Evolutionary conservation across 1,284 basidiomycete species (phyloP).

Genomic region (Sutorius eximius): DNA sequence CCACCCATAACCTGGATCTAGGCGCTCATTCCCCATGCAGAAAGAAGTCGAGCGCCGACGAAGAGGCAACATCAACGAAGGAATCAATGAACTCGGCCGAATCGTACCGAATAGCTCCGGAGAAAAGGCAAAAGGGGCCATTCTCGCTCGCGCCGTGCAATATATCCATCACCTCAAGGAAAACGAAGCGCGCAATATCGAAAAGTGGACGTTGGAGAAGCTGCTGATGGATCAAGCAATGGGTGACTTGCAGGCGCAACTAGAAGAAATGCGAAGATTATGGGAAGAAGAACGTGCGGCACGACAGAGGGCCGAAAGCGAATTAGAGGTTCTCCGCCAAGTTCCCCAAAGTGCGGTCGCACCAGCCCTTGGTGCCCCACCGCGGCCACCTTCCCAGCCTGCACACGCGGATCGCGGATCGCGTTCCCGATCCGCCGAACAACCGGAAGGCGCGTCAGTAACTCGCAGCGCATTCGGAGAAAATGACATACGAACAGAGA

Average conservation of each 20-base stretch:
- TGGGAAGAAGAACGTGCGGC: conserved; percentile 71
- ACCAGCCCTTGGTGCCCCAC: not conserved
- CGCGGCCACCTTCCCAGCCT: conserved; percentile 21
- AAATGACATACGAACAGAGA: conserved; percentile 24
- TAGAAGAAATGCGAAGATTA: conserved; percentile 70
- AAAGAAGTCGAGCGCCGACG: conserved; percentile 97
- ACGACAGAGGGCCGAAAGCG: conserved; percentile 57
- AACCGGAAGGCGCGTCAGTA: conserved; percentile 17
- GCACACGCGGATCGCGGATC: conserved; percentile 12
- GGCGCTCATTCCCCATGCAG: conserved; percentile 42
- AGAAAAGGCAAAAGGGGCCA: conserved; percentile 87
- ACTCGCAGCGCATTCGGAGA: conserved; percentile 14
- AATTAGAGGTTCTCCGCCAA: conserved; percentile 53
- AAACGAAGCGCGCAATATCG: conserved; percentile 87
- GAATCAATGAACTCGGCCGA: conserved; percentile 88
- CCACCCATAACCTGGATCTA: not conserved
- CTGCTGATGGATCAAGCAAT: conserved; percentile 89
- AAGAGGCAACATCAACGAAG: conserved; percentile 93
- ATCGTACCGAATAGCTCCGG: conserved; percentile 87
- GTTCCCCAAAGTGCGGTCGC: conserved; percentile 22
- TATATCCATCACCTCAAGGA: conserved; percentile 91
- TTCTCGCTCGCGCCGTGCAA: conserved; percentile 80
- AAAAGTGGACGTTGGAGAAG: conserved; percentile 95
- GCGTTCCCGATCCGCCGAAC: conserved; percentile 33
- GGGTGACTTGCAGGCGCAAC: conserved; percentile 78